Evolutionary conservation across 352 stramenopile genomes (phyloP).

Genomic region (Globisporangium cystogenes): DNA sequence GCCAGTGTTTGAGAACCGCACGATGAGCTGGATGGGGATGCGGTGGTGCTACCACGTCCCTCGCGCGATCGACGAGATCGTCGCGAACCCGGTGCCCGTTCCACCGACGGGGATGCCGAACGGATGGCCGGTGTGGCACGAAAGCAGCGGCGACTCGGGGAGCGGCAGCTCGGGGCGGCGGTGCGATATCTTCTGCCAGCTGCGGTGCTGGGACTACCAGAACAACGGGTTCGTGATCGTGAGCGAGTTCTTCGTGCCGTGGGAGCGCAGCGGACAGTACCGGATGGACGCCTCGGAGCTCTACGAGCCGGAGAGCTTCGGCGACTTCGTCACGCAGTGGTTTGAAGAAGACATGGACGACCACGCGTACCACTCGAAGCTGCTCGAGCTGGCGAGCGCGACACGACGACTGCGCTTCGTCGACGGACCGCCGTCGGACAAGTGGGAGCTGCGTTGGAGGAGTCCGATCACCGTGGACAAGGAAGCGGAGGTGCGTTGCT

Average conservation of each 20-base stretch:
- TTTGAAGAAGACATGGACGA: constrained; percentile 65
- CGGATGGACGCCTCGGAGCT: constrained; percentile 14
- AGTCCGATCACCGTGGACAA: constrained; percentile 51
- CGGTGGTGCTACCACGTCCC: constrained; percentile 78
- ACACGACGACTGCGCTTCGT: constrained; percentile 27
- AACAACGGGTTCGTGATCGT: constrained; percentile 42
- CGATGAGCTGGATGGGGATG: constrained; percentile 71
- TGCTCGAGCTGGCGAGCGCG: constrained; percentile 33
- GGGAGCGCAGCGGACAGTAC: constrained; percentile 27
- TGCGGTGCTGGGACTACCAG: constrained; percentile 62
- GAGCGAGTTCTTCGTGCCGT: constrained; percentile 71
- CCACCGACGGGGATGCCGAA: constrained; percentile 48
- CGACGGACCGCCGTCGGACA: constrained; percentile 37
- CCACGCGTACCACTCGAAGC: constrained; percentile 29
- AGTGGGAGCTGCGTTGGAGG: constrained; percentile 78
- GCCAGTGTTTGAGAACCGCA: constrained; percentile 37
- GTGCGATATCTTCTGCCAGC: constrained; percentile 59
- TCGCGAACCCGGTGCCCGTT: constrained; percentile 50
- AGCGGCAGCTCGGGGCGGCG: constrained; percentile 1
- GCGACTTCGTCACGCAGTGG: constrained; percentile 63
- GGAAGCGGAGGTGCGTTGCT: constrained; percentile 41
- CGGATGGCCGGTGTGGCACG: constrained; percentile 59
- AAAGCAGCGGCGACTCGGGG: constrained; percentile 21
- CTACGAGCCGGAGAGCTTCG: constrained; percentile 52
- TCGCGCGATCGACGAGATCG: constrained; percentile 41